These are phyloP conservation scores for Neurospora cerealis DNA, from an alignment of 495 filamentous ascomycete species.

Conservation along the genomic window DNA sequence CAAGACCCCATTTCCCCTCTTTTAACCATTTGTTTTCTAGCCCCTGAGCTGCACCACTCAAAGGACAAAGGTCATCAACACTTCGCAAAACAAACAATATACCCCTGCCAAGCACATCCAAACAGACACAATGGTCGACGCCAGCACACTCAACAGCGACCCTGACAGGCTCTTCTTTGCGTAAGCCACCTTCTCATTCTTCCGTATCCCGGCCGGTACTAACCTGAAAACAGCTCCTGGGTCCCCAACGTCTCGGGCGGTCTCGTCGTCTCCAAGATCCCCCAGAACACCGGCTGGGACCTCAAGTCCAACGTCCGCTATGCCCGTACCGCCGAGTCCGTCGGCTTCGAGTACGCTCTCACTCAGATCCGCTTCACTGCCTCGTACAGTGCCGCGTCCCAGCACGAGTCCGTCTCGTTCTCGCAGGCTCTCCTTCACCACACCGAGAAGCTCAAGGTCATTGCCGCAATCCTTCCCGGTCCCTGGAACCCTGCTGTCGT, in stretches of 20 bases:
- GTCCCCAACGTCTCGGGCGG: constrained; percentile 42
- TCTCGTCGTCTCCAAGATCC: constrained; percentile 38
- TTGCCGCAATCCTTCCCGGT: constrained; percentile 39
- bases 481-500: constrained; percentile 41
- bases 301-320: constrained; percentile 35
- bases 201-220: neutral
- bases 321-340: constrained; percentile 32
- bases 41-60: neutral
- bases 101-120: neutral
- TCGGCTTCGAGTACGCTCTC: constrained; percentile 39
- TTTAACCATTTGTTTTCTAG: neutral
- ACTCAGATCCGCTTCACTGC: constrained; percentile 40
- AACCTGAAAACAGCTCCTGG: constrained; percentile 28
- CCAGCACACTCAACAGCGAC: constrained; percentile 8
- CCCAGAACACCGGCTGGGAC: constrained; percentile 37
- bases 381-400: constrained; percentile 38
- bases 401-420: constrained; percentile 41
- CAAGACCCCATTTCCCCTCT: neutral
- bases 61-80: neutral
- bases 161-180: constrained; percentile 15
- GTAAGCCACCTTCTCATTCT: constrained; percentile 1
- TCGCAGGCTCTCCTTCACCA: constrained; percentile 35
- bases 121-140: constrained; percentile 1
- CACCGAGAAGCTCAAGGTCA: constrained; percentile 34
- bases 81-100: neutral